These are phyloP conservation scores for Penicillium sp. DNA, from an alignment of 2,329 filamentous ascomycete species.

Conservation along the genomic window DNA sequence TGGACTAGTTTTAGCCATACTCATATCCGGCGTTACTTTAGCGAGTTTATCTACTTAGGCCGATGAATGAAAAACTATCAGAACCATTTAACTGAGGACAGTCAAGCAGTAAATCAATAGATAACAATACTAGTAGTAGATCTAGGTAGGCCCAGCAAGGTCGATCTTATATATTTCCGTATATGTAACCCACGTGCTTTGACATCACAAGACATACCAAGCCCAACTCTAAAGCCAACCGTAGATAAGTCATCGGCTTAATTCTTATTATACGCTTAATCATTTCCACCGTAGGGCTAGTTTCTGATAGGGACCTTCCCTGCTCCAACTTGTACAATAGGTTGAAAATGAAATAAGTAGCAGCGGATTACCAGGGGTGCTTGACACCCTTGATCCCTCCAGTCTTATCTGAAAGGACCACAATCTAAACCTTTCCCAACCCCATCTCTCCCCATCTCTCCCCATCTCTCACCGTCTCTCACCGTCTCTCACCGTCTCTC, in stretches of 20 bases:
- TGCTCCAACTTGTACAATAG: neutral
- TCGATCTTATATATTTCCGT: neutral
- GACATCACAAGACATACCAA: neutral
- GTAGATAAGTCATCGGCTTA: constrained; percentile 2
- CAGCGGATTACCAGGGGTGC: neutral
- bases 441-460: too few relatives aligned
- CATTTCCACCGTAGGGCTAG: neutral
- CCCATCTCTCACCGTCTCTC: too few relatives aligned
- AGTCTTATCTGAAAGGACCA: neutral
- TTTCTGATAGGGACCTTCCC: neutral
- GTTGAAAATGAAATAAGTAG: neutral
- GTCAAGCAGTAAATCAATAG: neutral
- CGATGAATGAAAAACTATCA: neutral
- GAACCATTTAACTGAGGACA: neutral
- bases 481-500: too few relatives aligned
- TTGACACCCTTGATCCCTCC: too few relatives aligned
- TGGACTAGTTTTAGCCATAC: neutral
- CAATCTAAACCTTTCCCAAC: neutral
- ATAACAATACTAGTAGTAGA: neutral
- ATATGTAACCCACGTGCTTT: neutral
- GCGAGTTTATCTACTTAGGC: neutral
- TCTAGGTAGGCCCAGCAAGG: too few relatives aligned
- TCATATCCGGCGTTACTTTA: constrained; percentile 6
- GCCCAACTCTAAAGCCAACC: neutral
- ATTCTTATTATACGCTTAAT: neutral